Evolutionary conservation across 768 basidiomycete genomes (phyloP).

Genomic region (Kwoniella sp.): DNA sequence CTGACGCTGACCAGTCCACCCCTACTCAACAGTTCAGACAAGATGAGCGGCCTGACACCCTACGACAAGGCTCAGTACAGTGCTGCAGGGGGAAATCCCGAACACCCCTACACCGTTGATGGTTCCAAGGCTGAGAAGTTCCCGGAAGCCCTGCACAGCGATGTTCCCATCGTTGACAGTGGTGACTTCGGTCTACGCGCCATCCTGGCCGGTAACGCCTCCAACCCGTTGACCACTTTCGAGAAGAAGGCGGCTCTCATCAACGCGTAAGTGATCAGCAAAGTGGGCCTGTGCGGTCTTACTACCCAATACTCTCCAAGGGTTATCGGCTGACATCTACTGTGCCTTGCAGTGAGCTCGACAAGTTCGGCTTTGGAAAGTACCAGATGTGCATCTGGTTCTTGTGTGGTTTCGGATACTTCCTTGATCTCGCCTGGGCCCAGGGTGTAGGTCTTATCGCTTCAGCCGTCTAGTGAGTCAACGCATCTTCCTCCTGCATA

Average conservation of each 20-base stretch:
- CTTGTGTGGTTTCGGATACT: constrained; percentile 57
- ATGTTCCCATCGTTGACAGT: constrained; percentile 13
- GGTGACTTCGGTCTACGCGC: constrained; percentile 10
- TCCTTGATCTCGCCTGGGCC: constrained; percentile 56
- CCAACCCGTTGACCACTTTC: constrained; percentile 40
- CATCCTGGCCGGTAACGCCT: constrained; percentile 39
- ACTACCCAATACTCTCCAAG: not conserved
- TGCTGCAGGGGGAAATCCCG: not conserved
- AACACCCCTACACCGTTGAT: not conserved
- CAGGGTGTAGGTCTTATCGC: constrained; percentile 54
- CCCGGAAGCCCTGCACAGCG: constrained; percentile 5
- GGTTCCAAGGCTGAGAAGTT: constrained; percentile 8
- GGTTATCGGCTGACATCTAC: not conserved
- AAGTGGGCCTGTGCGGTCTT: not conserved
- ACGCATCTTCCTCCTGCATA: no score
- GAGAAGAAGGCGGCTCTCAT: constrained; percentile 55
- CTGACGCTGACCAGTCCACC: not conserved
- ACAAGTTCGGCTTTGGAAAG: constrained; percentile 49
- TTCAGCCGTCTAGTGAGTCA: constrained; percentile 46
- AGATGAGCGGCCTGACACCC: not conserved
- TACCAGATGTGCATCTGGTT: constrained; percentile 56
- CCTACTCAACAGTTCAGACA: not conserved
- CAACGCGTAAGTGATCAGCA: constrained; percentile 46
- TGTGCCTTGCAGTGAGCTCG: constrained; percentile 42
- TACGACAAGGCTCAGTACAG: not conserved